phyloP scores from a whole-genome alignment of 139 green algal genomes.

The Chlamydomonas sp. region DNA sequence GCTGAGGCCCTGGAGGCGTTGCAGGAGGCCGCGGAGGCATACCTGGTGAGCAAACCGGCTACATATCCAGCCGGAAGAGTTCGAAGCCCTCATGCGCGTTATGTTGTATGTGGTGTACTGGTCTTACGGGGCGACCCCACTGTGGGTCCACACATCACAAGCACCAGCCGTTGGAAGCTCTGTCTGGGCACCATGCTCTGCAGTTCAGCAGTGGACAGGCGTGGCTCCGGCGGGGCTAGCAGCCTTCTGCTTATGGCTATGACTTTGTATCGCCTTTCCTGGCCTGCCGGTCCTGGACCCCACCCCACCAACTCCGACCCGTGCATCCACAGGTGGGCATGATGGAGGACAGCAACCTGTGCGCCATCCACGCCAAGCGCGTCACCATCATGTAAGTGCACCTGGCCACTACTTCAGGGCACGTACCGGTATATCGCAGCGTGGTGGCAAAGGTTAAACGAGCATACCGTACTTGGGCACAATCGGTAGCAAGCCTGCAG shows the following conservation, averaged over 20 bases:
- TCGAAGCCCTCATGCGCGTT: not conserved
- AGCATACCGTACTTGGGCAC: too few relatives aligned
- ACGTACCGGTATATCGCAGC: too few relatives aligned
- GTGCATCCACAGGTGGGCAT: constrained; percentile 71
- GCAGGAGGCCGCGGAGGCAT: constrained; percentile 96
- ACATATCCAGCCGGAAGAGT: not conserved
- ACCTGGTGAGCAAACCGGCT: constrained; percentile 81
- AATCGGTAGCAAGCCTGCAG: too few relatives aligned
- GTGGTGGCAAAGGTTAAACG: too few relatives aligned
- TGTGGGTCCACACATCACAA: not conserved
- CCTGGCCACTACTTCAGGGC: too few relatives aligned
- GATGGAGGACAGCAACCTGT: constrained; percentile 97
- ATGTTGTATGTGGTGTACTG: not conserved
- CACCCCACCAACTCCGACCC: not conserved
- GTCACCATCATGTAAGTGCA: constrained; percentile 87
- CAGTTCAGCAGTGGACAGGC: not conserved
- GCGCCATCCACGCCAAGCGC: constrained; percentile 86
- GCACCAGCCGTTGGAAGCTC: not conserved
- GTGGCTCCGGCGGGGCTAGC: not conserved
- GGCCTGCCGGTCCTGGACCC: not conserved
- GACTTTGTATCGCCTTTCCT: not conserved
- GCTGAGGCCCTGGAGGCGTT: constrained; percentile 73
- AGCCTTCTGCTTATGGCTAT: not conserved
- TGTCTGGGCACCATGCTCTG: not conserved
- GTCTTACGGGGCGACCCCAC: too few relatives aligned